Percentiles rank a stretch among this genome's conserved stretches.
These are phyloP conservation scores for Aureobasidium mangrovei DNA, from an alignment of 2,329 filamentous ascomycete species.

Conservation along the genomic window DNA sequence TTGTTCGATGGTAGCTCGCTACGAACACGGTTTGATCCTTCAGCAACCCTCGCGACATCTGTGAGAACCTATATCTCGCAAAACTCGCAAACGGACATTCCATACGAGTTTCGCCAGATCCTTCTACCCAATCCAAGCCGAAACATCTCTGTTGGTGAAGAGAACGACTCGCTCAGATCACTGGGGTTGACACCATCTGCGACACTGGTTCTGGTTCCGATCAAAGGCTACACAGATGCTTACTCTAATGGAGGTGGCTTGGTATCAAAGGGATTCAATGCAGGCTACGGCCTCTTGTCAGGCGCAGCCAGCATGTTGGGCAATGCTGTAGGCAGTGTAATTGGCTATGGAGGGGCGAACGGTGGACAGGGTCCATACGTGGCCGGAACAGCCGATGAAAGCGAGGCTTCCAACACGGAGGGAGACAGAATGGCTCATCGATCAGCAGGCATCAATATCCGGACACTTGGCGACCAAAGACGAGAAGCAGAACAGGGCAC, in stretches of 20 bases:
- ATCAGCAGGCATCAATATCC: conserved; percentile 30
- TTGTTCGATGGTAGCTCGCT: conserved; percentile 78
- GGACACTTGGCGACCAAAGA: conserved; percentile 39
- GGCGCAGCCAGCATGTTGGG: conserved; percentile 28
- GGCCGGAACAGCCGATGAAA: conserved; percentile 21
- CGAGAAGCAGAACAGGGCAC: conserved; percentile 38
- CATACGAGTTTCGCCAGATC: conserved; percentile 79
- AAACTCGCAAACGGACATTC: conserved; percentile 33
- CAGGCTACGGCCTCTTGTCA: conserved; percentile 29
- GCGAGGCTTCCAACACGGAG: conserved; percentile 17
- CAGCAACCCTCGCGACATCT: conserved; percentile 54
- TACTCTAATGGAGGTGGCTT: conserved; percentile 37
- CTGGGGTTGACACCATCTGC: conserved; percentile 70
- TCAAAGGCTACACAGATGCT: conserved; percentile 52
- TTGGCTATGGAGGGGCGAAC: conserved; percentile 15
- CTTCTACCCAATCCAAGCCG: conserved; percentile 69
- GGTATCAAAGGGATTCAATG: conserved; percentile 23
- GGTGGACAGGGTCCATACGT: conserved; percentile 19
- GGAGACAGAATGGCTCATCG: conserved; percentile 19
- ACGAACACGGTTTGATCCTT: conserved; percentile 54
- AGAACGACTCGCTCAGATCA: conserved; percentile 56
- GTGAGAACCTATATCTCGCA: conserved; percentile 72
- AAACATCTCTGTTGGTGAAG: conserved; percentile 65
- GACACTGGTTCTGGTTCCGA: conserved; percentile 72
- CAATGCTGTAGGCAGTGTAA: conserved; percentile 24